Conservation (phyloP, 331 rosid species). For the Malus hybrid region DNA sequence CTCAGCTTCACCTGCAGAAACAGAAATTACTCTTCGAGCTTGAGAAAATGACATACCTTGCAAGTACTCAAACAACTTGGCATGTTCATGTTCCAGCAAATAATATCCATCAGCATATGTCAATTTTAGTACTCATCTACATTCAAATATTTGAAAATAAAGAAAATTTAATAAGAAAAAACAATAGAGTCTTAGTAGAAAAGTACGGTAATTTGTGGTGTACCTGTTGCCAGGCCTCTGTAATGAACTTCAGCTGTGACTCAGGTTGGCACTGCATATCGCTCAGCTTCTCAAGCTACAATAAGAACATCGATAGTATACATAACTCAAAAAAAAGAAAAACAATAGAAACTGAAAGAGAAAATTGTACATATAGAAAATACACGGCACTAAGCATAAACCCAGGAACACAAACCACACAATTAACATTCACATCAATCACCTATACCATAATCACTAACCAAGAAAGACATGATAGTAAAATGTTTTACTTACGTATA, state of each 20-base stretch:
- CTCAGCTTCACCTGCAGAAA: slow-evolving; percentile 48
- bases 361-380: neutral
- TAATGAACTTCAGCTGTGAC: slow-evolving; percentile 43
- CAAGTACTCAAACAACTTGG: slow-evolving; percentile 51
- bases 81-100: slow-evolving; percentile 37
- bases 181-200: neutral
- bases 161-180: neutral
- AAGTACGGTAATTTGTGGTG: neutral
- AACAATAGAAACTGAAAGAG: neutral
- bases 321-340: neutral
- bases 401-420: too few species aligned
- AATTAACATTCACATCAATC: too few species aligned
- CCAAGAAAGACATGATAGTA: too few species aligned
- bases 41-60: slow-evolving; percentile 31
- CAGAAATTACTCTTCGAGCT: neutral
- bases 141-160: slow-evolving; percentile 41
- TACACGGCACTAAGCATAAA: too few species aligned
- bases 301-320: neutral
- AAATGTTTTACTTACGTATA: too few species aligned
- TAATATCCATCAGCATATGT: slow-evolving; percentile 53
- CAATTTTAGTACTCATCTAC: slow-evolving; percentile 61
- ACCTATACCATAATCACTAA: too few species aligned
- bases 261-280: slow-evolving; percentile 33
- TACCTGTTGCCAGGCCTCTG: slow-evolving; percentile 60
- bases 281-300: slow-evolving; percentile 41